phyloP scores from a whole-genome alignment of 2,329 filamentous ascomycete species.

The Didymella lethalis region DNA sequence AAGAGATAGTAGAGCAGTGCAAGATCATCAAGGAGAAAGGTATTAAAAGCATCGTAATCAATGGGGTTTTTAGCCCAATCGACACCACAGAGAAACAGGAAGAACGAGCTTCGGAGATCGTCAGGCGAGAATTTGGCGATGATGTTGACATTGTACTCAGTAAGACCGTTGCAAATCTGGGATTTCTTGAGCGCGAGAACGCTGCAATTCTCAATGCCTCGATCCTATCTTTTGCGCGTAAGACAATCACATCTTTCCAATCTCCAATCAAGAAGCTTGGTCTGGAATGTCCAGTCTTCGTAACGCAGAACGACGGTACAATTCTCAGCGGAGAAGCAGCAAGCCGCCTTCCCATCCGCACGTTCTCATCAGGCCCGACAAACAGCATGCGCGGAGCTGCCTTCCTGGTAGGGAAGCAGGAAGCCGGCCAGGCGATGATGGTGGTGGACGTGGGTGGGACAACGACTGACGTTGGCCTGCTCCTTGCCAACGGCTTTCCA shows the following conservation, averaged over 20 bases:
- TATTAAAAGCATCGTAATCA: constrained; percentile 61
- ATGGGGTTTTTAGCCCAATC: constrained; percentile 66
- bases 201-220: constrained; percentile 61
- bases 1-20: constrained; percentile 56
- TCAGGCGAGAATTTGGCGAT: constrained; percentile 56
- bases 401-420: constrained; percentile 47
- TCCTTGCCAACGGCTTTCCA: constrained; percentile 69
- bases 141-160: constrained; percentile 60
- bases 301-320: constrained; percentile 63
- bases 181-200: constrained; percentile 61
- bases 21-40: constrained; percentile 55
- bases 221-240: constrained; percentile 56
- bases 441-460: constrained; percentile 74
- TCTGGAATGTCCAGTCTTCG: constrained; percentile 58
- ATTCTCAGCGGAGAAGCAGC: constrained; percentile 58
- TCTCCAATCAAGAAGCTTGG: constrained; percentile 56
- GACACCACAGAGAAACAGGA: constrained; percentile 64
- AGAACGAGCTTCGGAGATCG: constrained; percentile 57
- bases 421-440: constrained; percentile 59
- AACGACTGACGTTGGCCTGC: constrained; percentile 68
- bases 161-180: constrained; percentile 60
- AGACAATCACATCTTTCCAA: constrained; percentile 57
- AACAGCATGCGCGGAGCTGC: constrained; percentile 63
- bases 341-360: constrained; percentile 59
- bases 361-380: constrained; percentile 61